Base-by-base conservation (phyloP, 1,284 basidiomycete species). In the Takashimella tepidaria region DNA sequence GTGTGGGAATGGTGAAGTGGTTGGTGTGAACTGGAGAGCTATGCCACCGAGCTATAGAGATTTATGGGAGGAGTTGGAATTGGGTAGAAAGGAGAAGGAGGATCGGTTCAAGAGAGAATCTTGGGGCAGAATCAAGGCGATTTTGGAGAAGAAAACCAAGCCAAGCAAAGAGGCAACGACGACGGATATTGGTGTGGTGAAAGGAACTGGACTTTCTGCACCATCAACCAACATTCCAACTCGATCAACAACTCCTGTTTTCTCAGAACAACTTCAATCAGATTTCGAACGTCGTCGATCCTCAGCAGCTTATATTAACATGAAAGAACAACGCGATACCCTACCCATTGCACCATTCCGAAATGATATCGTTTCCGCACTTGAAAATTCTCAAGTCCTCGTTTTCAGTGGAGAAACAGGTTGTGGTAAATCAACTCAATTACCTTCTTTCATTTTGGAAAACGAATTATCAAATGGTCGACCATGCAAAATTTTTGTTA, bases 381-480 rank as follows among this genome's bases (percentile, higher is more conserved):
- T 98, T 45, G 85, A 88, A 46, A 74, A 79, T n/a, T 85, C 85
- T 4, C 93, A 96, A 67, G 83, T 97, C 16, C 79, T 98, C 41
- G 92, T 98, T 0, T 79, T 99, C 1, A 95, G 92, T 66, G 96
- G 96, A 44, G 96, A 98, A 77, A 99, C 96, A 4, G 96, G 96
- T 63, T 99, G 92, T 67, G 96, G 95, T 13, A 99, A 99, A 77
- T 97, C 93, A 1, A 98, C 96, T 0, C 96, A 98, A 77, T 83
- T 98, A 3, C 96, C 96, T 1, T 82, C 89, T 0, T 98, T 92
- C 77, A 88, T 98, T 56, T 81, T 99, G 8, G 96, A 99, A 72
- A 84, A 96, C 68, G 85, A 89, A 50, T 82, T 98, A 16, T 82
- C 85, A 4, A 82, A 82, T 54, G 95, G 93, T 19, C 82, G 82